Conservation (phyloP, 202 grass and related monocot genomes). For the Elaeis oleifera region DNA sequence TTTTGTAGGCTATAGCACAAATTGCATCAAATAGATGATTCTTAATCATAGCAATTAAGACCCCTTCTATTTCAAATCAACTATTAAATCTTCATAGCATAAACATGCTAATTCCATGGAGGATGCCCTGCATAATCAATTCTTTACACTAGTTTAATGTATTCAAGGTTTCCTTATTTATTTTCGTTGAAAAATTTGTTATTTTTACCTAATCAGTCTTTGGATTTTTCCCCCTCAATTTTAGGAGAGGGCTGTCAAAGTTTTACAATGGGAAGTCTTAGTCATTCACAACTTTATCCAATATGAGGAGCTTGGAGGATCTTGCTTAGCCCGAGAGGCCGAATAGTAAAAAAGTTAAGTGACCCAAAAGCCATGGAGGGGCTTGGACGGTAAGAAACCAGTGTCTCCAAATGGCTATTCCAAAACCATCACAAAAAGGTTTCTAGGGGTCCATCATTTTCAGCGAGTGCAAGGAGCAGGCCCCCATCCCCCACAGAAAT, state of each 20-base stretch:
- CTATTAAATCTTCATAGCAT: not conserved
- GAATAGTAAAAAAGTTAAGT: conserved; percentile 45
- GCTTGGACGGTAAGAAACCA: conserved; percentile 25
- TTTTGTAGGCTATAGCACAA: too few relatives aligned
- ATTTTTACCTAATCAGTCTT: too few relatives aligned
- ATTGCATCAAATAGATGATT: too few relatives aligned
- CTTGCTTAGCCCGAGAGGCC: conserved; percentile 67
- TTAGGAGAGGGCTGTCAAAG: conserved; percentile 72
- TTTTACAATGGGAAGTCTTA: conserved; percentile 74
- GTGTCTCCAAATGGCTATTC: conserved; percentile 2
- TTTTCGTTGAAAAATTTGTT: too few relatives aligned
- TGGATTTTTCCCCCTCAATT: too few relatives aligned
- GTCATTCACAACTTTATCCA: conserved; percentile 69
- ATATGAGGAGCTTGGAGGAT: conserved; percentile 61
- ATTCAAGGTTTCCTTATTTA: too few relatives aligned
- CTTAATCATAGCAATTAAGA: too few relatives aligned
- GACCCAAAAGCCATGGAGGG: conserved; percentile 53
- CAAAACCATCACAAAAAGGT: conserved; percentile 7
- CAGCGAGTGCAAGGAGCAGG: not conserved
- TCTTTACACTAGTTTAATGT: too few relatives aligned
- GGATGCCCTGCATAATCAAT: not conserved
- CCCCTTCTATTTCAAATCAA: too few relatives aligned
- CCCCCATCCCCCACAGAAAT: too few relatives aligned
- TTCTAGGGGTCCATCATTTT: conserved; percentile 5
- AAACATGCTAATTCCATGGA: not conserved